Evolutionary conservation across 495 filamentous ascomycete species (phyloP).

Genomic region (Viridothelium virens): DNA sequence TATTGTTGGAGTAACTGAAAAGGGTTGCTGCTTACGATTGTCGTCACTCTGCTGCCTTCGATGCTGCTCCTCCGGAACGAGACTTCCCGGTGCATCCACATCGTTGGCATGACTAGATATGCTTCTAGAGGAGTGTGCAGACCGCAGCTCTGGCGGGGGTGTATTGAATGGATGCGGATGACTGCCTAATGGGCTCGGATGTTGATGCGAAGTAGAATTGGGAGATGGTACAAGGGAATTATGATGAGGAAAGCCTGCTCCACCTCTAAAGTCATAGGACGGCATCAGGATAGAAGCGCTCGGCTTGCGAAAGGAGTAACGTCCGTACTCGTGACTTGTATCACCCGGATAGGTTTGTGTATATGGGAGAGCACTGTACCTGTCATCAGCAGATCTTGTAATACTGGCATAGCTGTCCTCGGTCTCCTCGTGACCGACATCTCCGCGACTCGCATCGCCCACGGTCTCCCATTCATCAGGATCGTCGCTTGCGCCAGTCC

Average conservation of each 20-base stretch:
- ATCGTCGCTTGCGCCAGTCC: constrained; percentile 13
- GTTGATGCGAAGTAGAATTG: constrained; percentile 19
- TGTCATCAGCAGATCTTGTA: constrained; percentile 14
- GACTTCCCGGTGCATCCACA: not conserved
- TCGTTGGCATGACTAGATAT: not conserved
- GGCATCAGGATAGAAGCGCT: constrained; percentile 17
- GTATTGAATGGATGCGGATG: constrained; percentile 32
- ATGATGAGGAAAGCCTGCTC: constrained; percentile 18
- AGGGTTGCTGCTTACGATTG: constrained; percentile 7
- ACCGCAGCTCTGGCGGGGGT: constrained; percentile 15
- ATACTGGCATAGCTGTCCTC: constrained; percentile 23
- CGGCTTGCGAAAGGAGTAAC: not conserved
- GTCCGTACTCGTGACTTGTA: not conserved
- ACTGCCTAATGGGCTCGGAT: constrained; percentile 27
- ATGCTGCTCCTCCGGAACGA: not conserved
- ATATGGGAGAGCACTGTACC: constrained; percentile 2
- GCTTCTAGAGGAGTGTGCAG: not conserved
- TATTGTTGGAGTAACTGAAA: not conserved
- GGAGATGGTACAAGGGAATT: constrained; percentile 19
- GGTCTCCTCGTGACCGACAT: constrained; percentile 2
- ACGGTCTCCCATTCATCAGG: constrained; percentile 34
- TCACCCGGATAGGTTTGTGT: not conserved
- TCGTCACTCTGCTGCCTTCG: not conserved
- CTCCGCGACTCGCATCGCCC: constrained; percentile 11
- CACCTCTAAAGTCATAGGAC: constrained; percentile 19